These are phyloP conservation scores for Dittrichia graveolens DNA, from an alignment of 129 eudicot species.

Conservation along the genomic window DNA sequence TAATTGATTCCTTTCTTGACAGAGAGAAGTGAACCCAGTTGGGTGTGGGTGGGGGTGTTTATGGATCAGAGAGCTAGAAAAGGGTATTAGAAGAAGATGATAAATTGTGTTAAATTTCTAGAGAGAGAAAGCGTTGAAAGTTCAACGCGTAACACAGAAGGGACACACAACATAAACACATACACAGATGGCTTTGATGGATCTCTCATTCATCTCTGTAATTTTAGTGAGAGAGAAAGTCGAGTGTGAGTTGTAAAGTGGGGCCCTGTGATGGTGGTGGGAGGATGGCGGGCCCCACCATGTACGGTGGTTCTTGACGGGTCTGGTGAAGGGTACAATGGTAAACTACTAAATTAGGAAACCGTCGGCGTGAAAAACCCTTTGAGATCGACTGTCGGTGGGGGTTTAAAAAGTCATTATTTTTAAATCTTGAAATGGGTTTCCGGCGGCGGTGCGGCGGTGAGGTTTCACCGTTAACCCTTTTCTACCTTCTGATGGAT, in stretches of 20 bases:
- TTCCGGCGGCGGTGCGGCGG: conserved; percentile 18
- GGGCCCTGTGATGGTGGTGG: conserved; percentile 34
- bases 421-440: conserved; percentile 31
- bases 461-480: conserved; percentile 17
- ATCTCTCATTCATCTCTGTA: conserved; percentile 16
- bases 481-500: conserved; percentile 7
- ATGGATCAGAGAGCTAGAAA: conserved; percentile 42
- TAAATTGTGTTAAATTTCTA: conserved; percentile 23
- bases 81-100: conserved; percentile 28
- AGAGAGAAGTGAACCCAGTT: conserved; percentile 37
- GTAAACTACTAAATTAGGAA: conserved; percentile 3
- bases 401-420: background rate
- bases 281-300: conserved; percentile 36
- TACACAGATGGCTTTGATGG: conserved; percentile 46
- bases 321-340: conserved; percentile 22
- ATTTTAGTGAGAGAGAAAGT: conserved; percentile 13
- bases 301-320: conserved; percentile 42
- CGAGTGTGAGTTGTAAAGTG: conserved; percentile 43
- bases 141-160: conserved; percentile 80
- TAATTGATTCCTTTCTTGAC: conserved; percentile 46
- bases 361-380: conserved; percentile 30
- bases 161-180: conserved; percentile 35
- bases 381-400: conserved; percentile 31
- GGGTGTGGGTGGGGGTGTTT: too few relatives aligned
- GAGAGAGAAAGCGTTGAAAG: conserved; percentile 44